Evolutionary conservation across 768 basidiomycete genomes (phyloP).

Genomic region (Daedaleopsis sinensis): DNA sequence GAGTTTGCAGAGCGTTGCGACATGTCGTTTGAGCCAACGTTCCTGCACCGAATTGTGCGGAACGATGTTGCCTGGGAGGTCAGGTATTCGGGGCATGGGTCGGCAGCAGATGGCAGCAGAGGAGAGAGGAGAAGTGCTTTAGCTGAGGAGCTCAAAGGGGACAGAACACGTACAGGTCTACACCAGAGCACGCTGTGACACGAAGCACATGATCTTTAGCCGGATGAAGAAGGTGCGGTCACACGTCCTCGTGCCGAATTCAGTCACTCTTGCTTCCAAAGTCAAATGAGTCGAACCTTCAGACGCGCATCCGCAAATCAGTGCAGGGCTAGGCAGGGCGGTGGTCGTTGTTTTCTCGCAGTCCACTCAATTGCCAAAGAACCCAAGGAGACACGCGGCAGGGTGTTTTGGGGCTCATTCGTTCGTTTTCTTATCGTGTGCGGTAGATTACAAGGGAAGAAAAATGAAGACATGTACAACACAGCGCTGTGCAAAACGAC

Average conservation of each 20-base stretch:
- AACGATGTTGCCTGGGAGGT: conserved; percentile 68
- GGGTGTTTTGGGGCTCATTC: not conserved
- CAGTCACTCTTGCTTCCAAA: not conserved
- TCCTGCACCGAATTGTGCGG: conserved; percentile 61
- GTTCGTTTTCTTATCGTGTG: conserved; percentile 5
- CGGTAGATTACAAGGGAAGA: conserved; percentile 17
- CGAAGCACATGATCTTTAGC: conserved; percentile 1
- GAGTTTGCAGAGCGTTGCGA: conserved; percentile 67
- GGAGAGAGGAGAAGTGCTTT: not conserved
- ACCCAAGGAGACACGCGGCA: conserved; percentile 1
- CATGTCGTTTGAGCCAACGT: conserved; percentile 61
- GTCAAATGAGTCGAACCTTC: no score
- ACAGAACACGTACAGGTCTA: conserved; percentile 4
- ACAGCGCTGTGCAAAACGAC: conserved; percentile 21
- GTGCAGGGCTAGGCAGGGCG: not conserved
- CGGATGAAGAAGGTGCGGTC: not conserved
- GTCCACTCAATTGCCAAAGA: no score
- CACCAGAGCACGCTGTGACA: conserved; percentile 17
- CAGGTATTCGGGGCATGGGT: conserved; percentile 60
- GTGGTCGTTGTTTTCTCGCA: no score
- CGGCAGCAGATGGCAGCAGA: not conserved
- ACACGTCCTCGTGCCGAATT: not conserved
- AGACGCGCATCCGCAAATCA: no score
- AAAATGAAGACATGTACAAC: conserved; percentile 19
- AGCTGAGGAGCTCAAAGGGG: not conserved